Conservation (phyloP, 2,329 filamentous ascomycete species). For the Colletotrichum horii region DNA sequence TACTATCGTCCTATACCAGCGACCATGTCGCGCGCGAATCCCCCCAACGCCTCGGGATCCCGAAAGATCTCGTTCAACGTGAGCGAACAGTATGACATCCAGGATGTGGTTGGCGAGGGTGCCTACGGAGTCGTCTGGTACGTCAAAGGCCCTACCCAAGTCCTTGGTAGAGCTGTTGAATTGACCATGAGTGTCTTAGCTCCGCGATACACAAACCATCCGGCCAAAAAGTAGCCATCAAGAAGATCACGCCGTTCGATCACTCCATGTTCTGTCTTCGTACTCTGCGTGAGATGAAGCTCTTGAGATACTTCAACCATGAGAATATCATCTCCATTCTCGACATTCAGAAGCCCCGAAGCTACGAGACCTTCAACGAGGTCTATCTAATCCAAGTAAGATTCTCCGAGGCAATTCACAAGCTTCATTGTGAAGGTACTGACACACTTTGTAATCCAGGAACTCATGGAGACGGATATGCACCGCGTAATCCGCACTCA, state of each 20-base stretch:
- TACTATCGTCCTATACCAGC: slow-evolving; percentile 16
- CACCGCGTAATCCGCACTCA: slow-evolving; percentile 98
- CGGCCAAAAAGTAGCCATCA: slow-evolving; percentile 98
- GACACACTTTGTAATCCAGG: slow-evolving; percentile 53
- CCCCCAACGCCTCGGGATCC: slow-evolving; percentile 65
- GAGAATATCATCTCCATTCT: slow-evolving; percentile 99
- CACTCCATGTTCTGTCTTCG: slow-evolving; percentile 98
- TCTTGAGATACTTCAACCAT: slow-evolving; percentile 98
- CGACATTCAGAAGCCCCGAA: slow-evolving; percentile 97
- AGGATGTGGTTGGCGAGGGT: slow-evolving; percentile 98
- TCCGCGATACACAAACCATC: slow-evolving; percentile 98
- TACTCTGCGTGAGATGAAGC: slow-evolving; percentile 98
- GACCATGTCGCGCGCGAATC: slow-evolving; percentile 61
- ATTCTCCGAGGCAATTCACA: not conserved
- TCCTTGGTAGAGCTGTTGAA: slow-evolving; percentile 12
- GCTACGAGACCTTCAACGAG: slow-evolving; percentile 95
- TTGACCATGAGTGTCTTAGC: slow-evolving; percentile 50
- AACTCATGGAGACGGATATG: slow-evolving; percentile 99
- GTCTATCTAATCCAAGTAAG: slow-evolving; percentile 97
- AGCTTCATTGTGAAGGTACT: slow-evolving; percentile 8
- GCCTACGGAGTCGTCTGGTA: slow-evolving; percentile 99
- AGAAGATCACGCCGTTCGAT: slow-evolving; percentile 99
- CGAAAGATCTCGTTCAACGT: slow-evolving; percentile 99
- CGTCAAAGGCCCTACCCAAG: slow-evolving; percentile 36
- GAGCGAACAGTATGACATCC: slow-evolving; percentile 98